Percentiles rank a stretch among this genome's conserved stretches.
Conservation (phyloP, 305 asterid species). For the Fraxinus velutina region DNA sequence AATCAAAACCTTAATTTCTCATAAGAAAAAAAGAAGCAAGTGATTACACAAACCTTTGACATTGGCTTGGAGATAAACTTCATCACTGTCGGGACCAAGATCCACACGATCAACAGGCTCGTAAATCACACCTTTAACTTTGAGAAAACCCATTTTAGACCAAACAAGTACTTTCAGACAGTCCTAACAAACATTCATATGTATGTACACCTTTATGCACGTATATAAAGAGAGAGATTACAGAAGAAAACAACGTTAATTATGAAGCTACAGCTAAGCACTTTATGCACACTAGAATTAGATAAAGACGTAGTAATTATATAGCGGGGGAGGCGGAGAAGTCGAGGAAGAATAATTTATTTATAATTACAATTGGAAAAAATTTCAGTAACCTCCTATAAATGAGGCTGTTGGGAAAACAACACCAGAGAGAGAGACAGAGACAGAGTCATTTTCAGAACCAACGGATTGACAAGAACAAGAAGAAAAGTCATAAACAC, state of each 20-base stretch:
- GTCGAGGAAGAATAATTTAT: slow-evolving; percentile 23
- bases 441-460: background rate
- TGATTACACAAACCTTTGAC: slow-evolving; percentile 57
- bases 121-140: slow-evolving; percentile 56
- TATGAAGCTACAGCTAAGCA: slow-evolving; percentile 9
- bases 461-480: background rate
- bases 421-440: background rate
- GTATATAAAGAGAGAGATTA: background rate
- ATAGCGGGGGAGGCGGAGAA: slow-evolving; percentile 32
- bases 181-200: background rate
- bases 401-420: slow-evolving; percentile 6
- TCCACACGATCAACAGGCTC: slow-evolving; percentile 55
- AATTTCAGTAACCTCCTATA: background rate
- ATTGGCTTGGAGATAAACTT: slow-evolving; percentile 57
- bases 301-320: slow-evolving; percentile 3
- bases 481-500: background rate
- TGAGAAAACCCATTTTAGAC: slow-evolving; percentile 49
- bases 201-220: background rate
- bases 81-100: slow-evolving; percentile 60
- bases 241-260: background rate
- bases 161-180: background rate
- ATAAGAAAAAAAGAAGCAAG: background rate
- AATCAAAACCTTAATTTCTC: background rate
- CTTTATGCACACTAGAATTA: background rate
- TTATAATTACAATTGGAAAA: background rate